phyloP scores from a whole-genome alignment of 1,284 basidiomycete genomes.

The Ceratobasidium sp. region DNA sequence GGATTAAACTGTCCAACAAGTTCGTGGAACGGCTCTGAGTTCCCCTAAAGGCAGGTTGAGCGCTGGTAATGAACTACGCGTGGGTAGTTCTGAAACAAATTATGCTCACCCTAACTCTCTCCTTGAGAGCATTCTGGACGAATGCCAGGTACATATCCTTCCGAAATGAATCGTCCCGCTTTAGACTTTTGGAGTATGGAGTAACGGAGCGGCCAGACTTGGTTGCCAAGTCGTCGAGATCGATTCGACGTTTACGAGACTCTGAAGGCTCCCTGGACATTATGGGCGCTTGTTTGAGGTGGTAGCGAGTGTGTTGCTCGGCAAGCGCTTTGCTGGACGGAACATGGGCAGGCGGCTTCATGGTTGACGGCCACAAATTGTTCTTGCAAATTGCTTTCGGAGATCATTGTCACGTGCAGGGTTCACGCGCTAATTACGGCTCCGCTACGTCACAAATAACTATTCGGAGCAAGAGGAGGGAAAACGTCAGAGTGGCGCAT shows the following conservation, averaged over 20 bases:
- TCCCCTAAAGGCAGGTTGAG: constrained; percentile 58
- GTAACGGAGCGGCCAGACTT: constrained; percentile 17
- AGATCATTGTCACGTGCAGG: not conserved
- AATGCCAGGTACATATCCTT: constrained; percentile 87
- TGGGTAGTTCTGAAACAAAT: not conserved
- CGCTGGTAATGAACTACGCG: not conserved
- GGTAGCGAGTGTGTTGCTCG: constrained; percentile 32
- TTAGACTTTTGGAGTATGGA: constrained; percentile 55
- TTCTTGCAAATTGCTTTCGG: constrained; percentile 23
- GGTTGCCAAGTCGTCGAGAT: constrained; percentile 19
- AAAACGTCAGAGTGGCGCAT: constrained; percentile 1
- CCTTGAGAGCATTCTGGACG: constrained; percentile 79
- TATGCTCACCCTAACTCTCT: constrained; percentile 67
- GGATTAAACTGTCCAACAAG: constrained; percentile 74
- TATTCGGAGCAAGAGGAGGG: too few species aligned
- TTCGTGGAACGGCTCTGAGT: constrained; percentile 68
- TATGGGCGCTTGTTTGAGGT: constrained; percentile 22
- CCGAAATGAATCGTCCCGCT: constrained; percentile 72
- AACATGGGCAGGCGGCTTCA: constrained; percentile 36
- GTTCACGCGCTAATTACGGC: constrained; percentile 13
- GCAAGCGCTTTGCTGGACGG: constrained; percentile 26
- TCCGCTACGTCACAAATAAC: constrained; percentile 14
- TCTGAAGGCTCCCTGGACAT: constrained; percentile 12
- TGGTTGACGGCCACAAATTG: constrained; percentile 30
- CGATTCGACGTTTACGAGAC: constrained; percentile 29